Conservation (phyloP, 2,329 filamentous ascomycete genomes). For the Helicocarpus griseus region DNA sequence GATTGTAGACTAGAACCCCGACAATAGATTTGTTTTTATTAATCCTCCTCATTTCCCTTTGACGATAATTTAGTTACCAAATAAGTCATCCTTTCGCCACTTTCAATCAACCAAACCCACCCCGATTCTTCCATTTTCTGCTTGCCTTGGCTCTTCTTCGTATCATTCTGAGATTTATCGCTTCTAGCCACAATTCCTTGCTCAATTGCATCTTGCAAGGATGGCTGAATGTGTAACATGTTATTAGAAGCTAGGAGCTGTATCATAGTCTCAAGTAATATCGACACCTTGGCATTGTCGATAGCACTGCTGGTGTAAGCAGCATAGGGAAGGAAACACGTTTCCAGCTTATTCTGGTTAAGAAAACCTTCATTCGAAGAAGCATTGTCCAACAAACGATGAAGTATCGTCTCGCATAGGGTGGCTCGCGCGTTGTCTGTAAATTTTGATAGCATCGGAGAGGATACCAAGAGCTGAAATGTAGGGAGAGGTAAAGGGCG, state of each 20-base stretch:
- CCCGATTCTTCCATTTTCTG: slow-evolving; percentile 26
- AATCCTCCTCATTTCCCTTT: not conserved
- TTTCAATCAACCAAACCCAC: slow-evolving; percentile 32
- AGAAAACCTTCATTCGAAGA: slow-evolving; percentile 36
- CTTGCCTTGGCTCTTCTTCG: slow-evolving; percentile 34
- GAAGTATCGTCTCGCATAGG: slow-evolving; percentile 45
- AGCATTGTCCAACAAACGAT: slow-evolving; percentile 37
- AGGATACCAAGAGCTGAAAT: slow-evolving; percentile 38
- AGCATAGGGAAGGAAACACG: slow-evolving; percentile 56
- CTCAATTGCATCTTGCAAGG: slow-evolving; percentile 39
- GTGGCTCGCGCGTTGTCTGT: slow-evolving; percentile 34
- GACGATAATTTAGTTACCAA: slow-evolving; percentile 22
- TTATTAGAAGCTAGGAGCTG: slow-evolving; percentile 39
- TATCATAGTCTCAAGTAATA: slow-evolving; percentile 58
- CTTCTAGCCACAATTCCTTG: slow-evolving; percentile 44
- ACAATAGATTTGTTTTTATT: not conserved
- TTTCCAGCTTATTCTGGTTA: slow-evolving; percentile 41
- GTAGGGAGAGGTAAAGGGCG: slow-evolving; percentile 34
- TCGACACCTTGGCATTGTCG: slow-evolving; percentile 64
- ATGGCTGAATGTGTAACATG: slow-evolving; percentile 23
- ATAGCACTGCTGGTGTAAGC: slow-evolving; percentile 51
- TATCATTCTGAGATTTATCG: slow-evolving; percentile 35
- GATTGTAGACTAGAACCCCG: not conserved
- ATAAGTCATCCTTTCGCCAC: slow-evolving; percentile 30
- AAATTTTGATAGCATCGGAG: slow-evolving; percentile 35